A percentile compares a stretch with the other conserved stretches of the same genome.
Conservation (phyloP, 2,329 filamentous ascomycete species). For the Nothomitra cinnamomea region DNA sequence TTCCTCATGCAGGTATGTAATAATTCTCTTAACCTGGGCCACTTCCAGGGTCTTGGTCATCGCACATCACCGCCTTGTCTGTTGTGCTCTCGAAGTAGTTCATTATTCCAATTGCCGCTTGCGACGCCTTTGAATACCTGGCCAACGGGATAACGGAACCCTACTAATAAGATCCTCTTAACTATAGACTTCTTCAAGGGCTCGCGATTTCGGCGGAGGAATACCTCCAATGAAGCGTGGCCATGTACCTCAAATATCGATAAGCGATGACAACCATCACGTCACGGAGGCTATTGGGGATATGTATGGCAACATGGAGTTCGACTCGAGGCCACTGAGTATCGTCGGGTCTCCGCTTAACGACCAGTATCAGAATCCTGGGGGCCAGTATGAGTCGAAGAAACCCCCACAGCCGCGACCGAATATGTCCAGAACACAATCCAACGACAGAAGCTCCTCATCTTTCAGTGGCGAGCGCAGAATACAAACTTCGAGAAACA, state of each 20-base stretch:
- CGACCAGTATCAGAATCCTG: constrained; percentile 18
- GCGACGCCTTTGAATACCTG: background rate
- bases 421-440: background rate
- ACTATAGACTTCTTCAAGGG: constrained; percentile 1
- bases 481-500: constrained; percentile 13
- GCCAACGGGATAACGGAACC: background rate
- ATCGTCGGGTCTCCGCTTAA: constrained; percentile 22
- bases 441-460: constrained; percentile 1
- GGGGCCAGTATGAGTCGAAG: background rate
- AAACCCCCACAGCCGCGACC: constrained; percentile 14
- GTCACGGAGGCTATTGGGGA: constrained; percentile 88
- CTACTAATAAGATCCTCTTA: background rate
- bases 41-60: background rate
- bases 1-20: background rate
- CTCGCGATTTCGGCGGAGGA: constrained; percentile 1
- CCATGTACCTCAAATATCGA: constrained; percentile 44
- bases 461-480: constrained; percentile 8
- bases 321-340: constrained; percentile 12
- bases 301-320: constrained; percentile 55
- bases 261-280: constrained; percentile 84
- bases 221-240: constrained; percentile 12
- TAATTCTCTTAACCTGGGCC: background rate
- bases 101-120: background rate
- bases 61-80: background rate
- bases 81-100: background rate